Evolutionary conservation across 2,329 filamentous ascomycete genomes (phyloP).

Genomic region (Calonectria crousiana): DNA sequence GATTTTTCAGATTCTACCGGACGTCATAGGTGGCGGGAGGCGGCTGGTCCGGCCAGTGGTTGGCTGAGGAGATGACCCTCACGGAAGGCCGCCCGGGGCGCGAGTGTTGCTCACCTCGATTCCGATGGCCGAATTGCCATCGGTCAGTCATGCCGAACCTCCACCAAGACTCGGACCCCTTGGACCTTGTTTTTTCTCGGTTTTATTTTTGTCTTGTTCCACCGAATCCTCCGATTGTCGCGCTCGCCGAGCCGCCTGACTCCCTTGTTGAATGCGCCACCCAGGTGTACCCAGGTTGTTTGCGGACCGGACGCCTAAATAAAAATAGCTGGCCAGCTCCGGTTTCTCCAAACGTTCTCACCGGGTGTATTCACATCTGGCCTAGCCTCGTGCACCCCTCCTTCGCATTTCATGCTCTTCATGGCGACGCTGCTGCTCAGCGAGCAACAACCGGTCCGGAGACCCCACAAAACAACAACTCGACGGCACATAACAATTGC

Average conservation of each 20-base stretch:
- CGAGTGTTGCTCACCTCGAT: background rate
- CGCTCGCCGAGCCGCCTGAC: background rate
- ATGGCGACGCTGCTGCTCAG: background rate
- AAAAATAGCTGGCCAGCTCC: slow-evolving; percentile 3
- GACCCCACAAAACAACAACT: slow-evolving; percentile 14
- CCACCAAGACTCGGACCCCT: background rate
- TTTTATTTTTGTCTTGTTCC: background rate
- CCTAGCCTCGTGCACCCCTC: slow-evolving; percentile 4
- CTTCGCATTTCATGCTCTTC: background rate
- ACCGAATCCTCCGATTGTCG: slow-evolving; percentile 2
- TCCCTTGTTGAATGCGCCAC: background rate
- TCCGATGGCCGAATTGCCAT: slow-evolving; percentile 2
- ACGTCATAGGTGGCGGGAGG: slow-evolving; percentile 2
- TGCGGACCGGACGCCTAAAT: background rate
- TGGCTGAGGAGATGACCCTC: background rate
- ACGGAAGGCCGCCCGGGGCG: background rate
- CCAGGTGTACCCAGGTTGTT: background rate
- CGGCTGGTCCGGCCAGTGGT: background rate
- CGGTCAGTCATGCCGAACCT: slow-evolving; percentile 6
- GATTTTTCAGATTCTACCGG: background rate
- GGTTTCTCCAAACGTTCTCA: background rate
- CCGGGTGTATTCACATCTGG: background rate
- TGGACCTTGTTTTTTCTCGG: background rate
- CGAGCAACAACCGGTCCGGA: slow-evolving; percentile 18
- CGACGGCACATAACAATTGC: slow-evolving; percentile 12